phyloP scores from a whole-genome alignment of 306 rosid species.

The Ceratonia siliqua region DNA sequence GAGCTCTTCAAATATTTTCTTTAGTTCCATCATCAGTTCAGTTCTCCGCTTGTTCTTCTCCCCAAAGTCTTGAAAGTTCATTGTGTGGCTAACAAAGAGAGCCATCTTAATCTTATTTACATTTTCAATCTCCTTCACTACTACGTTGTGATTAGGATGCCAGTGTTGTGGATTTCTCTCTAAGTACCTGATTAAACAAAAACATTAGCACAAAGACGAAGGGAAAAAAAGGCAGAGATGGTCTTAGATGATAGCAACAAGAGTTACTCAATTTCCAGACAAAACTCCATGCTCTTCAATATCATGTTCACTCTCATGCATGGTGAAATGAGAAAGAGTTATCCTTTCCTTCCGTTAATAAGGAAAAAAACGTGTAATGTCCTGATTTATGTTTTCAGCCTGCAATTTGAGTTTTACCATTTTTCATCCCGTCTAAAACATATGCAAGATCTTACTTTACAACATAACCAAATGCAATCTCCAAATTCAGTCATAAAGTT shows the following conservation, averaged over 20 bases:
- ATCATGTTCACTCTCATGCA: no score
- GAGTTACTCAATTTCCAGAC: background rate
- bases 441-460: background rate
- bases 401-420: no score
- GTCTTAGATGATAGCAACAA: background rate
- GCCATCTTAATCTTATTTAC: slow-evolving; percentile 75
- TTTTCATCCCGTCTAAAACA: no score
- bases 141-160: slow-evolving; percentile 63
- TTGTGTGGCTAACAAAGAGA: slow-evolving; percentile 64
- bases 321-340: no score
- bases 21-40: slow-evolving; percentile 68
- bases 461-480: background rate
- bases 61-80: slow-evolving; percentile 75
- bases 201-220: slow-evolving; percentile 13
- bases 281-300: background rate
- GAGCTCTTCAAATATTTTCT: slow-evolving; percentile 79
- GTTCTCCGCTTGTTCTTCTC: slow-evolving; percentile 68
- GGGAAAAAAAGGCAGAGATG: background rate
- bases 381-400: no score
- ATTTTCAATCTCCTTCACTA: slow-evolving; percentile 67
- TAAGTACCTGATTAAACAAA: slow-evolving; percentile 57
- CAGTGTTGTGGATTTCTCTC: slow-evolving; percentile 67
- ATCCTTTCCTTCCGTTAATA: no score
- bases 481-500: no score
- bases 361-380: background rate